Evolutionary conservation across 2,329 filamentous ascomycete genomes (phyloP).

Genomic region (Beauveria bassiana): DNA sequence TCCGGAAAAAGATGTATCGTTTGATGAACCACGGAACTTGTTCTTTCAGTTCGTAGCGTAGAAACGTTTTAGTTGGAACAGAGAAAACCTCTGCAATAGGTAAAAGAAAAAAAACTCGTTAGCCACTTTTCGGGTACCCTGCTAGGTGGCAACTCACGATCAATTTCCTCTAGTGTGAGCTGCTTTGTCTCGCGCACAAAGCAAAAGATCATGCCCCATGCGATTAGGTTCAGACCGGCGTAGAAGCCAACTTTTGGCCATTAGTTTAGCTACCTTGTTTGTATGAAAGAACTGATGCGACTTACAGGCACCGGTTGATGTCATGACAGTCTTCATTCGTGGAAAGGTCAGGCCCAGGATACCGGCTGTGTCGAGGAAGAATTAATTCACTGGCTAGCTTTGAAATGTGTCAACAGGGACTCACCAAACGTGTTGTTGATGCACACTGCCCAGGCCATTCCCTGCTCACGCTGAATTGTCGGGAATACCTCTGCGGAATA

Average conservation of each 20-base stretch:
- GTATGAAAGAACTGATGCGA: not conserved
- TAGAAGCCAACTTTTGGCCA: slow-evolving; percentile 28
- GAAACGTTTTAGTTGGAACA: slow-evolving; percentile 24
- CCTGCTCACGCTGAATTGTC: slow-evolving; percentile 57
- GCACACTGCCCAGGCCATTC: slow-evolving; percentile 56
- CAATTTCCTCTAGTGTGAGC: slow-evolving; percentile 34
- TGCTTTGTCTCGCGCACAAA: slow-evolving; percentile 41
- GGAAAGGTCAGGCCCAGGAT: slow-evolving; percentile 52
- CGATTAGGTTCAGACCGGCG: slow-evolving; percentile 35
- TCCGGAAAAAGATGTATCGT: slow-evolving; percentile 26
- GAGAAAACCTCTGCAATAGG: slow-evolving; percentile 24
- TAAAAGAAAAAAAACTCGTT: not conserved
- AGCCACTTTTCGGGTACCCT: not conserved
- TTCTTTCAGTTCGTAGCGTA: slow-evolving; percentile 24
- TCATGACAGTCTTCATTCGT: slow-evolving; percentile 25
- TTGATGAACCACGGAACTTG: slow-evolving; percentile 32
- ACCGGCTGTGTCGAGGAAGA: slow-evolving; percentile 23
- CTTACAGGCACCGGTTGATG: slow-evolving; percentile 23
- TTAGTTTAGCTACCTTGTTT: not conserved
- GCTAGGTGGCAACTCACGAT: slow-evolving; percentile 15
- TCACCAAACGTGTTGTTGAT: slow-evolving; percentile 23
- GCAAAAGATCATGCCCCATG: slow-evolving; percentile 37
- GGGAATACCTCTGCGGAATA: slow-evolving; percentile 62
- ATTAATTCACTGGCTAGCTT: not conserved
- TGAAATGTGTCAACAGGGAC: not conserved